phyloP scores from a whole-genome alignment of 768 basidiomycete genomes.

The Pisolithus tinctorius region DNA sequence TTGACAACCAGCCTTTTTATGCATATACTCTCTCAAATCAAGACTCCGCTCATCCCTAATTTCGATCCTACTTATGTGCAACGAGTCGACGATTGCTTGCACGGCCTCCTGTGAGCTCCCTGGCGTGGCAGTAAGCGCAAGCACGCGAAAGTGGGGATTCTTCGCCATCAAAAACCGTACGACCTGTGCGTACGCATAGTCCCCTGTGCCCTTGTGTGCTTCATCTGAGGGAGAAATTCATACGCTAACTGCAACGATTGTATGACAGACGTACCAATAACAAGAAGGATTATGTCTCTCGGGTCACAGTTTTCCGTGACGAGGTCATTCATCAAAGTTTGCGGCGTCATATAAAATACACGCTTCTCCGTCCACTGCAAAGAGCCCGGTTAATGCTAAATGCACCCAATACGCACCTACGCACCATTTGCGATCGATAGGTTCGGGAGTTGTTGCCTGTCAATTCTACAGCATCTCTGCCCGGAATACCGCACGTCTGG shows the following conservation, averaged over 20 bases:
- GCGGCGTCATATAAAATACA: slow-evolving; percentile 94
- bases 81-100: slow-evolving; percentile 81
- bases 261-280: slow-evolving; percentile 56
- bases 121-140: slow-evolving; percentile 95
- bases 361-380: slow-evolving; percentile 73
- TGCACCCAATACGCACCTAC: slow-evolving; percentile 14
- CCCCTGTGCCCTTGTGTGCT: slow-evolving; percentile 90
- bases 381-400: neutral
- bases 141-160: slow-evolving; percentile 87
- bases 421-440: slow-evolving; percentile 54
- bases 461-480: slow-evolving; percentile 75
- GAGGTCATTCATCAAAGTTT: slow-evolving; percentile 88
- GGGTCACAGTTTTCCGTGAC: slow-evolving; percentile 66
- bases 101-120: slow-evolving; percentile 82
- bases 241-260: neutral
- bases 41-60: slow-evolving; percentile 87
- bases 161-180: slow-evolving; percentile 88
- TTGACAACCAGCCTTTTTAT: slow-evolving; percentile 61
- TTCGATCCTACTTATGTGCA: slow-evolving; percentile 94
- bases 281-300: slow-evolving; percentile 74
- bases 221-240: slow-evolving; percentile 55
- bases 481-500: slow-evolving; percentile 87
- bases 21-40: slow-evolving; percentile 80
- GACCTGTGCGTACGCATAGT: slow-evolving; percentile 87
- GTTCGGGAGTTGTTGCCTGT: slow-evolving; percentile 64